Evolutionary conservation across 768 basidiomycete genomes (phyloP).

Genomic region (Xerocomellus chrysenteron): DNA sequence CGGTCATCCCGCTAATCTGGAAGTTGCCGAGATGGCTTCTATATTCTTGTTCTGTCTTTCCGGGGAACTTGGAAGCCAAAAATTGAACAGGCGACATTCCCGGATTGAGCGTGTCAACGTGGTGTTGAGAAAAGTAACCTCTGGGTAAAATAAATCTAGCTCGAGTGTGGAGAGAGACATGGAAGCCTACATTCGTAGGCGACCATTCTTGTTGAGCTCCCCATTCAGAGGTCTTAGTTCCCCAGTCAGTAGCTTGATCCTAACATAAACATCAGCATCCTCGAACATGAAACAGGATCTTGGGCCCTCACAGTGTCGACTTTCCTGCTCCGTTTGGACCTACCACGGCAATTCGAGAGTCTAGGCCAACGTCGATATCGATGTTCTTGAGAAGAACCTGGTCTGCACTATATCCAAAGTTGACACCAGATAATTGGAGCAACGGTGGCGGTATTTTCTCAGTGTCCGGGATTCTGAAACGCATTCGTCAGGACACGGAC

Average conservation of each 20-base stretch:
- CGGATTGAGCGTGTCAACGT: conserved; percentile 87
- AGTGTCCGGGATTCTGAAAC: conserved; percentile 80
- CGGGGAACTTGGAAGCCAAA: conserved; percentile 88
- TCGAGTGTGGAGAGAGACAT: background rate
- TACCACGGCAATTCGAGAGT: conserved; percentile 92
- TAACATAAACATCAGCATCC: conserved; percentile 30
- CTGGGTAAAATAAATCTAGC: conserved; percentile 36
- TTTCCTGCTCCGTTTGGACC: conserved; percentile 97
- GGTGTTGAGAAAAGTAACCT: conserved; percentile 93
- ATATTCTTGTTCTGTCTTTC: conserved; percentile 95
- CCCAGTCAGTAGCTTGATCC: conserved; percentile 70
- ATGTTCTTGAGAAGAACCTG: conserved; percentile 74
- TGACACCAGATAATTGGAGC: conserved; percentile 86
- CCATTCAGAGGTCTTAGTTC: conserved; percentile 44
- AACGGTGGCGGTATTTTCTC: conserved; percentile 98
- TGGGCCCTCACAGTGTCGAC: conserved; percentile 72
- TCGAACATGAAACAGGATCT: background rate
- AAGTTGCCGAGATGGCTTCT: conserved; percentile 93
- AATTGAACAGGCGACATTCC: conserved; percentile 92
- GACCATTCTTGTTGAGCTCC: conserved; percentile 86
- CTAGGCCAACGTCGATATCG: conserved; percentile 91
- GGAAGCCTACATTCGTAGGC: conserved; percentile 73
- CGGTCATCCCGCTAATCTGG: conserved; percentile 95
- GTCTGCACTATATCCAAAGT: conserved; percentile 82
- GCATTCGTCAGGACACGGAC: background rate